Evolutionary conservation across 345 rosid genomes (phyloP).

Genomic region (Moricandia moricandioides): DNA sequence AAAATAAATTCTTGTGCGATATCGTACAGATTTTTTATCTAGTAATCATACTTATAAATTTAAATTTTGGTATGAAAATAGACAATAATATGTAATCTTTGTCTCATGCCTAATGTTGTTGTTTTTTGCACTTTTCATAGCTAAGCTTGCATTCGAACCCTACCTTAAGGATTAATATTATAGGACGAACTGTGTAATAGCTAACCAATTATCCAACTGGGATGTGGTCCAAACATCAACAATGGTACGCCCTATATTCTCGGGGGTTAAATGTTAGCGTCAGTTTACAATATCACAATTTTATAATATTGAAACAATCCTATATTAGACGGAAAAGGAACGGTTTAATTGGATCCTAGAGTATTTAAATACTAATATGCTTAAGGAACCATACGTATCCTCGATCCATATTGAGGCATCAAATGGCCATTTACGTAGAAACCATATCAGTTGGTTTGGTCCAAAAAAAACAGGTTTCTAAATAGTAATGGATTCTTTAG

Average conservation of each 20-base stretch:
- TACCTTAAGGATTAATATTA: not conserved
- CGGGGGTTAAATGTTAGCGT: slow-evolving; percentile 13
- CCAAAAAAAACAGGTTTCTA: slow-evolving; percentile 22
- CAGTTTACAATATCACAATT: not conserved
- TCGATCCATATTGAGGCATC: slow-evolving; percentile 4
- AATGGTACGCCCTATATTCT: slow-evolving; percentile 1
- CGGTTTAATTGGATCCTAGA: not conserved
- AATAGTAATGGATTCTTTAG: slow-evolving; percentile 6
- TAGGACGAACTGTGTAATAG: not conserved
- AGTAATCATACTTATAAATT: not conserved
- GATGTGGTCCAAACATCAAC: slow-evolving; percentile 22
- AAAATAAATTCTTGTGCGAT: too few species aligned
- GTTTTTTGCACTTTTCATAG: not conserved
- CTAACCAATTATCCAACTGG: slow-evolving; percentile 8
- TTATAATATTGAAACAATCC: not conserved
- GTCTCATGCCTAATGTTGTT: not conserved
- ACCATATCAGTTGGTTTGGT: slow-evolving; percentile 23
- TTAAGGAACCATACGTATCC: too few species aligned
- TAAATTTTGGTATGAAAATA: too few species aligned
- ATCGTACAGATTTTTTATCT: too few species aligned
- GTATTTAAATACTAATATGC: not conserved
- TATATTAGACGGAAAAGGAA: not conserved
- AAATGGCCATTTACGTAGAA: slow-evolving; percentile 1
- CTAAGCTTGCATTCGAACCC: not conserved
- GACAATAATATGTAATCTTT: not conserved